Conservation (phyloP, 192 early-diverging fungal species). For the Lobulomyces angularis region DNA sequence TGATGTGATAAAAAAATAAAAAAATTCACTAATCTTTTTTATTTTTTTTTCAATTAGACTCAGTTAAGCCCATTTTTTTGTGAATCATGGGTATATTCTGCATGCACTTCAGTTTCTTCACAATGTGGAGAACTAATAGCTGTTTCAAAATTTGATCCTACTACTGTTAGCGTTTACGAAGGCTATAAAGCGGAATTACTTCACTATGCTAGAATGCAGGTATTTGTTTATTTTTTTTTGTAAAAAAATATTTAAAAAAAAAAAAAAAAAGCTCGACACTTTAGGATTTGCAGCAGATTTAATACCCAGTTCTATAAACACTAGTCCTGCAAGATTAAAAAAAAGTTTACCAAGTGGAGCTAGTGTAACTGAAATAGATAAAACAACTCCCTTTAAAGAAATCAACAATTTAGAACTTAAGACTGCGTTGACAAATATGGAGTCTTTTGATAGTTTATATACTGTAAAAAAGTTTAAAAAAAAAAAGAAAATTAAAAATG, state of each 20-base stretch:
- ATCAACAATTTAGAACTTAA: slow-evolving; percentile 58
- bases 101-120: slow-evolving; percentile 60
- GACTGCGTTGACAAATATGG: slow-evolving; percentile 37
- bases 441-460: slow-evolving; percentile 64
- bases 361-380: slow-evolving; percentile 1
- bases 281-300: slow-evolving; percentile 48
- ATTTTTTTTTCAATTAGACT: slow-evolving; percentile 22
- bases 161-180: slow-evolving; percentile 45
- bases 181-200: slow-evolving; percentile 64
- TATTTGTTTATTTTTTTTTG: slow-evolving; percentile 11
- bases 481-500: no score
- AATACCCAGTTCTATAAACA: slow-evolving; percentile 37
- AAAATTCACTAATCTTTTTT: background rate
- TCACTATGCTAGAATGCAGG: slow-evolving; percentile 63
- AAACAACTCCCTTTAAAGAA: slow-evolving; percentile 11
- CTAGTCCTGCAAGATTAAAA: slow-evolving; percentile 29
- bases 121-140: slow-evolving; percentile 67
- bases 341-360: background rate
- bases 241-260: background rate
- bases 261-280: slow-evolving; percentile 66
- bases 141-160: slow-evolving; percentile 22
- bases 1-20: slow-evolving; percentile 18
- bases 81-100: slow-evolving; percentile 70
- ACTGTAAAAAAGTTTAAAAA: slow-evolving; percentile 29
- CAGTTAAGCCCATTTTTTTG: slow-evolving; percentile 45